phyloP scores from a whole-genome alignment of 331 rosid genomes.

The Acacia pycnantha region DNA sequence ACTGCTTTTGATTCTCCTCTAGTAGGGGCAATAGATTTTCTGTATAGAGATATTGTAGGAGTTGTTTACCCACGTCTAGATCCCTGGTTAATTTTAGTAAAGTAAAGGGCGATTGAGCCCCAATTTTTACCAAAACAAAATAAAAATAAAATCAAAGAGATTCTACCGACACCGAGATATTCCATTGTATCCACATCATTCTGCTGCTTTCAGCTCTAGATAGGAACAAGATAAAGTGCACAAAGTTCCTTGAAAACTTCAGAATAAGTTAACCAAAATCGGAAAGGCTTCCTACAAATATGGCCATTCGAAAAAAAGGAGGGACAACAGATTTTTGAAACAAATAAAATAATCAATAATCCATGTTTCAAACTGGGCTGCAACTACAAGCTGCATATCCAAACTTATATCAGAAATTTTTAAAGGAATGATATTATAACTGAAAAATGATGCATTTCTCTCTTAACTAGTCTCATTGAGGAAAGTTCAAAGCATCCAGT shows the following conservation, averaged over 20 bases:
- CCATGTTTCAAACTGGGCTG: not conserved
- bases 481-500: not conserved
- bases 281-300: conserved; percentile 1
- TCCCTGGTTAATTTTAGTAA: no score
- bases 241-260: not conserved
- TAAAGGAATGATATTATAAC: not conserved
- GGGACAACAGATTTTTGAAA: conserved; percentile 15
- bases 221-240: not conserved
- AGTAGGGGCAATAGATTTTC: no score
- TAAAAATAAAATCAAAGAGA: no score
- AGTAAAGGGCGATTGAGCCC: no score
- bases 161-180: no score
- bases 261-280: not conserved
- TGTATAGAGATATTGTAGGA: no score
- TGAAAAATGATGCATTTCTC: conserved; percentile 8
- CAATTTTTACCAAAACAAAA: no score
- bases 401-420: conserved; percentile 1
- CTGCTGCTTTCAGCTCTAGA: not conserved
- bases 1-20: no score
- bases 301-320: not conserved
- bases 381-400: not conserved
- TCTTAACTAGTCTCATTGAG: not conserved
- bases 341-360: not conserved
- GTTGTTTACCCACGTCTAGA: no score
- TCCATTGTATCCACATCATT: no score